Conservation (phyloP, 2,329 filamentous ascomycete genomes). For the Amylocarpus encephaloides region DNA sequence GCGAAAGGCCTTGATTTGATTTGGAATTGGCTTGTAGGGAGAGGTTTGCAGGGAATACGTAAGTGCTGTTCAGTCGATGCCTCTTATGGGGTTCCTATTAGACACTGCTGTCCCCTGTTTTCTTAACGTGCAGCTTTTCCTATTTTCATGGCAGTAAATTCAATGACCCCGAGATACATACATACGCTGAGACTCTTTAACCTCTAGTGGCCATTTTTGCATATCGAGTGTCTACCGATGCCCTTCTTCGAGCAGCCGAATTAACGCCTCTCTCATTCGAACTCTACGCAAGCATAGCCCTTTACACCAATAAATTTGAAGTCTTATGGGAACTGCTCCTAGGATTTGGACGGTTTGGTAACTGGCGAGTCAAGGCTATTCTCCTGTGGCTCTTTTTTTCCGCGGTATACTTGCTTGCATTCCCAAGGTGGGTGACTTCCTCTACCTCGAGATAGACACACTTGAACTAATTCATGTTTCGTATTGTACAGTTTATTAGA, state of each 20-base stretch:
- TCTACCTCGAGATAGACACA: neutral
- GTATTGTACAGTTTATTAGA: constrained; percentile 7
- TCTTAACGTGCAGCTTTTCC: no score
- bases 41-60: constrained; percentile 10
- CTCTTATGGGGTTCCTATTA: no score
- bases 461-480: neutral
- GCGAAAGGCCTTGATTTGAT: constrained; percentile 15
- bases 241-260: constrained; percentile 10
- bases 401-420: constrained; percentile 8
- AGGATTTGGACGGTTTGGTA: constrained; percentile 4
- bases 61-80: no score
- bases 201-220: neutral
- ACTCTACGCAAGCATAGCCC: constrained; percentile 11
- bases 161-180: no score
- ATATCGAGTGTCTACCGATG: constrained; percentile 15
- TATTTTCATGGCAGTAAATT: no score
- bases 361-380: constrained; percentile 11
- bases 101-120: no score
- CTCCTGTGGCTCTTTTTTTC: constrained; percentile 13
- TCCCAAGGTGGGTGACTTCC: constrained; percentile 1
- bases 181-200: no score
- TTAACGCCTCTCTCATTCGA: constrained; percentile 11
- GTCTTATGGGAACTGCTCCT: constrained; percentile 10
- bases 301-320: constrained; percentile 8
- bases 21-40: constrained; percentile 16